Conservation (phyloP, 805 yeast genomes). For the Zygosaccharomyces bailii region DNA sequence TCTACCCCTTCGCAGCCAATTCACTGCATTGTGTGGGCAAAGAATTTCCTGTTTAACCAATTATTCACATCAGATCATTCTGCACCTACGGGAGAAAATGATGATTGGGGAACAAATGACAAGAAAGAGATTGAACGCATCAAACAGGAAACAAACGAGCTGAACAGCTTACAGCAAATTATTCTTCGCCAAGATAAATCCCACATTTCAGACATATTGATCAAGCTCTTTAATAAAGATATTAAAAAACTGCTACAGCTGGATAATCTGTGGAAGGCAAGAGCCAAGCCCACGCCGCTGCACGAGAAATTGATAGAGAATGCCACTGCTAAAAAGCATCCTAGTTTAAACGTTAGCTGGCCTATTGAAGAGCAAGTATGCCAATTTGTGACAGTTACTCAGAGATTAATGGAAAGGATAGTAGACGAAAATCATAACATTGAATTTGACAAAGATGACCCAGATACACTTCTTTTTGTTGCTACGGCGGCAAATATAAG, state of each 20-base stretch:
- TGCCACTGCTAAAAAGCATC: constrained; percentile 13
- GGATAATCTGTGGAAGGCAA: constrained; percentile 73
- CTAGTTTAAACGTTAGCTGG: constrained; percentile 49
- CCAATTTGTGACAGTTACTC: constrained; percentile 51
- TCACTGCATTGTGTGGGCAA: constrained; percentile 97
- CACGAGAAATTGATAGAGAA: constrained; percentile 25
- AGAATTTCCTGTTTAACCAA: constrained; percentile 79
- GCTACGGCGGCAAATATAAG: constrained; percentile 80
- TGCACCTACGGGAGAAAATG: constrained; percentile 33
- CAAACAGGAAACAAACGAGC: constrained; percentile 63
- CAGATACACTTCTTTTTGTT: constrained; percentile 84
- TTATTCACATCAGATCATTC: constrained; percentile 57
- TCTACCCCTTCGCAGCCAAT: constrained; percentile 96
- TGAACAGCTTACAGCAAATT: constrained; percentile 47
- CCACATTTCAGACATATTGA: constrained; percentile 44
- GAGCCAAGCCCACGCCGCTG: constrained; percentile 67
- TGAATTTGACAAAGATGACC: constrained; percentile 92
- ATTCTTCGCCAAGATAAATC: constrained; percentile 32
- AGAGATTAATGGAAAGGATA: constrained; percentile 49
- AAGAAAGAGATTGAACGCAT: constrained; percentile 61
- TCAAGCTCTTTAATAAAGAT: constrained; percentile 68
- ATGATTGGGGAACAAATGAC: constrained; percentile 57
- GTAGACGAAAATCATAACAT: constrained; percentile 39
- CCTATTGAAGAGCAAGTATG: constrained; percentile 56
- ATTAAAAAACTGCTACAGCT: constrained; percentile 67